Base-by-base conservation (phyloP, 371 early-diverging fungal species). In the Globomyces sp. region DNA sequence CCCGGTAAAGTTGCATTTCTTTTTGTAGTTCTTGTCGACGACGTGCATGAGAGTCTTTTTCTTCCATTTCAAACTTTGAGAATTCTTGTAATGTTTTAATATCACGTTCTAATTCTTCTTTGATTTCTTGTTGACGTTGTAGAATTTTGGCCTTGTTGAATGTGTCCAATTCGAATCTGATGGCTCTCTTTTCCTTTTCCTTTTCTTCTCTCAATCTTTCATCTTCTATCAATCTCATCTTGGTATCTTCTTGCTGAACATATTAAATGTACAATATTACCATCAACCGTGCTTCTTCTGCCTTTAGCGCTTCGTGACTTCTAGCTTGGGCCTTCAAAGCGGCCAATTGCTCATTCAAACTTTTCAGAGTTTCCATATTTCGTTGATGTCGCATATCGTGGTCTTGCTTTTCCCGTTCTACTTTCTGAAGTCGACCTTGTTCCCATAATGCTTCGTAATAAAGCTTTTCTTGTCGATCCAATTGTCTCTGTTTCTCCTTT, bases 401-500 rank as follows among this genome's bases (percentile, higher is more conserved):
- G 40, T 80, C 84, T 2, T 24, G 63, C 39, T 75, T 76, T 57
- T 84, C 84, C 9, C 76, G 63, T 6, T 70, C 71, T 47, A 79
- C 79, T 69, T 82, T 80, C 45, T 69, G 57, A 37, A 68, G 74
- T 4, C 84, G 69, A 55, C 79, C 79, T 62, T 75, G 63, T 63
- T 84, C 84, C 82, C 82, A 84, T 0, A 80, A 64, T 4, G 67
- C 67, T 53, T 77, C 82, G 57, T 70, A 80, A 68, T 70, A 73
- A 67, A 64, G 57, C 50, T 78, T 77, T 63, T 82, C 80, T 68
- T 51, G 71, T 3, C 45, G 39, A 40, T 66, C 77, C 3, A 49
- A 40, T 2, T 9, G 47, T 36, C 46, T 42, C 58, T 67, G 52
- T 50, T 70, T 53, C 37, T 73, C 65, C 4, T 58, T 69, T 61